Base-by-base conservation (phyloP, 2,329 filamentous ascomycete species). In the Aspergillus amoenus region DNA sequence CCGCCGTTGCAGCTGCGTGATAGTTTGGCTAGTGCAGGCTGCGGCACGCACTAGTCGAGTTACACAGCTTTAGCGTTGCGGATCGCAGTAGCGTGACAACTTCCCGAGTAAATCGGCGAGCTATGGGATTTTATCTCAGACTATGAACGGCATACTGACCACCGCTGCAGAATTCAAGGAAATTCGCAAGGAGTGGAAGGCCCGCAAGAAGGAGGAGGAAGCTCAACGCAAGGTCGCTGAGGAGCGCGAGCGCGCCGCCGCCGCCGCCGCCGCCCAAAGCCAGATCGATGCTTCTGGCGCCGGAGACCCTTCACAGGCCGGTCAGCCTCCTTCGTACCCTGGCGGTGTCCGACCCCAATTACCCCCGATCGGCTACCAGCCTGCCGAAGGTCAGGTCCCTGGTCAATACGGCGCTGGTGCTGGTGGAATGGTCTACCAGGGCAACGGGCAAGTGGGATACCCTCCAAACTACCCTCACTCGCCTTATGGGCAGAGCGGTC, bases 111-210 rank as follows among this genome's bases (percentile, higher is more conserved):
- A 30, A 24, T 41, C 44, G 46, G 42, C 45, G 39, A 50, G 27
- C 27, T 34, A 32, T 34, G 4, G 6, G 12, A 42, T 42, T 47
- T 27, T 15, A 18, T 34, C 27, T 47, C 5, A 9, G 7, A 32
- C 15, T n/a, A 37, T n/a, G 15, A 11, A 41, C 8, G 34, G 34
- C 11, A 17, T 58, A 49, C 67, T 68, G 48, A 66, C 61, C 61
- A 62, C 66, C 59, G 60, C 60, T 64, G 11, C 70, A 97, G 94
- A 97, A 76, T 97, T 99, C 80, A 99, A 99, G 74, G 94, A 99
- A 71, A 97, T 97, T 59, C 90, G 94, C 62, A 97, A 97, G 73
- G 93, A 97, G 72, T 99, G 94, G 94, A 99, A 97, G 80, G 90
- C 91, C 40, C 91, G 94, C 70, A 97, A 97, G 85, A 99, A 99